phyloP scores from a whole-genome alignment of 257 asterid genomes.

The Fraxinus pennsylvanica region DNA sequence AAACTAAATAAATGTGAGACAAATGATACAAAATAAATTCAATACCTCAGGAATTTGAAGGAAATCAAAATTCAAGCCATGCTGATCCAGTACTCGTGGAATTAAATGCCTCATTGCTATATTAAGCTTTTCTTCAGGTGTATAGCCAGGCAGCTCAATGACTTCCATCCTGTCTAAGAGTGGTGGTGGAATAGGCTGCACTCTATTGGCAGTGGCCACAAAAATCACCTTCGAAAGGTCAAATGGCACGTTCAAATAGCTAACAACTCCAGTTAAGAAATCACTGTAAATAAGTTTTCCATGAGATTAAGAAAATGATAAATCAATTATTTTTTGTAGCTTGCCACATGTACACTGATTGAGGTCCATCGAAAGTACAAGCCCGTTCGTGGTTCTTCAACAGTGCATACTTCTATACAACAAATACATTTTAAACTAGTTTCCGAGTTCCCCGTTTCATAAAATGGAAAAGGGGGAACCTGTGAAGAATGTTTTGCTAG shows the following conservation, averaged over 20 bases:
- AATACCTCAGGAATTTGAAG: conserved; percentile 97
- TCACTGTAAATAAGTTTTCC: conserved; percentile 29
- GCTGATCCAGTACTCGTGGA: conserved; percentile 98
- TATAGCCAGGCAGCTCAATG: conserved; percentile 97
- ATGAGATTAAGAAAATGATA: conserved; percentile 13
- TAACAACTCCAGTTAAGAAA: conserved; percentile 62
- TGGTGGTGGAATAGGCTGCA: conserved; percentile 93
- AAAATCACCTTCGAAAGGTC: conserved; percentile 97
- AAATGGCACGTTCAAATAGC: conserved; percentile 94
- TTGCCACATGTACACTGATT: background rate
- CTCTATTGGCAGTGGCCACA: conserved; percentile 96
- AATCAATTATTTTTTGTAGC: conserved; percentile 10
- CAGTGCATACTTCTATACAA: background rate
- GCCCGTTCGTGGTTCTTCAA: conserved; percentile 1
- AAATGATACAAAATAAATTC: conserved; percentile 14
- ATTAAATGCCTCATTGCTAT: conserved; percentile 86
- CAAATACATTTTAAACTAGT: background rate
- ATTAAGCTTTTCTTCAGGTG: conserved; percentile 94
- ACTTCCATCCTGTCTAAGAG: conserved; percentile 98
- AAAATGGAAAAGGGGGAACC: background rate
- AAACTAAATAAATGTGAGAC: conserved; percentile 23
- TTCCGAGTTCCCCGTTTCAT: background rate
- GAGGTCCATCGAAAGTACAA: background rate
- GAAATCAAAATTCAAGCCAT: conserved; percentile 79
- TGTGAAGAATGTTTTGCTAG: background rate